Evolutionary conservation across 805 yeast species (phyloP).

Genomic region (Sugiyamaella valdiviana): DNA sequence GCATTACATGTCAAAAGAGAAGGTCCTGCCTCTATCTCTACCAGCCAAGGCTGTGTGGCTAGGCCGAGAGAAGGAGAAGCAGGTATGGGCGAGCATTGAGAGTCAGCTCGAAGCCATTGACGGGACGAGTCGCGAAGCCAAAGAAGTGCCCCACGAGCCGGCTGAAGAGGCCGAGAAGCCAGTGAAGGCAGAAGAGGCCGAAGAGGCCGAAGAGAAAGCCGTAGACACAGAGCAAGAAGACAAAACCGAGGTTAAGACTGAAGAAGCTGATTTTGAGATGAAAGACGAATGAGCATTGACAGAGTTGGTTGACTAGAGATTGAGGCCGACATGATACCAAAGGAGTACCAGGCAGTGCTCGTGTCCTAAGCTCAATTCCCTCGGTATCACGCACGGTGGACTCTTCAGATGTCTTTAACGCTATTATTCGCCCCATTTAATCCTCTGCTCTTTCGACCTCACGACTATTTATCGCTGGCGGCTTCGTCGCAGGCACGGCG

Average conservation of each 20-base stretch:
- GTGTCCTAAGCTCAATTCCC: too few relatives aligned
- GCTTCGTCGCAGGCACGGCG: too few relatives aligned
- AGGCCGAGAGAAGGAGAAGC: constrained; percentile 51
- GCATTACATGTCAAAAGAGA: constrained; percentile 44
- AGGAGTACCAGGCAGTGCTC: too few relatives aligned
- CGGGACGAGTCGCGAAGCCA: neutral
- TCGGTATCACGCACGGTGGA: too few relatives aligned
- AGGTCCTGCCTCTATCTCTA: constrained; percentile 59
- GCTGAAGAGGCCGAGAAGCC: neutral
- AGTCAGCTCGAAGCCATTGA: constrained; percentile 19
- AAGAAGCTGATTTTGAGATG: neutral
- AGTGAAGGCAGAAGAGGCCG: neutral
- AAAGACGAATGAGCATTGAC: too few relatives aligned
- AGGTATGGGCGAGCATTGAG: constrained; percentile 31
- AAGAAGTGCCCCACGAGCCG: neutral
- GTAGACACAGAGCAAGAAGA: neutral
- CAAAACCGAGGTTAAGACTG: neutral
- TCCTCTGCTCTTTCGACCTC: too few relatives aligned
- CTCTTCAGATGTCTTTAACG: too few relatives aligned
- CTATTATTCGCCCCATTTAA: too few relatives aligned
- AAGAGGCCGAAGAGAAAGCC: neutral
- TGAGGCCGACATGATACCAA: too few relatives aligned
- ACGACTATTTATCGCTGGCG: too few relatives aligned
- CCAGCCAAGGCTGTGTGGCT: constrained; percentile 66
- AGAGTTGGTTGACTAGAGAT: too few relatives aligned